A percentile compares a stretch with the other conserved stretches of the same genome.
These are phyloP conservation scores for Dryas octopetala DNA, from an alignment of 306 rosid genomes.

Conservation along the genomic window DNA sequence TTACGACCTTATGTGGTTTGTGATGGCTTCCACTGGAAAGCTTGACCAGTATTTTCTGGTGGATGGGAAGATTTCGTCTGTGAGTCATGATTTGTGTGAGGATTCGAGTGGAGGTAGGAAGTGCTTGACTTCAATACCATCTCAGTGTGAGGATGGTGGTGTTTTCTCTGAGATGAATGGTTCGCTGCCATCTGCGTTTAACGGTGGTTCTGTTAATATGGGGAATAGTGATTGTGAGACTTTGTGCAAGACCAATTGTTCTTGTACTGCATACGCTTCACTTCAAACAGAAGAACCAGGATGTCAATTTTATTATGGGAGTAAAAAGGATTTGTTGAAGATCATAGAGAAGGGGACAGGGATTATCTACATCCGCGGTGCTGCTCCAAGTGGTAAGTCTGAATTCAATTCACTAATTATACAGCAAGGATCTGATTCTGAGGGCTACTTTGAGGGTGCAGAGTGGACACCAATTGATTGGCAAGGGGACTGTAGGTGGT, in stretches of 20 bases:
- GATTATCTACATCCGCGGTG: conserved; percentile 5
- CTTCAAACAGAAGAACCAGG: not conserved
- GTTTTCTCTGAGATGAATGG: conserved; percentile 18
- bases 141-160: conserved; percentile 2
- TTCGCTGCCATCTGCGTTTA: not conserved
- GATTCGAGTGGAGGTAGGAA: conserved; percentile 5
- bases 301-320: conserved; percentile 15
- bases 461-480: too few relatives aligned
- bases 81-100: conserved; percentile 9
- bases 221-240: conserved; percentile 8
- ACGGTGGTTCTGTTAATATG: not conserved
- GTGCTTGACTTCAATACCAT: conserved; percentile 18
- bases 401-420: not conserved
- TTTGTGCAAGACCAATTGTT: conserved; percentile 23
- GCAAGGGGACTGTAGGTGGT: too few relatives aligned
- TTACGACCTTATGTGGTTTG: conserved; percentile 17
- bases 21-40: conserved; percentile 18
- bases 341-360: not conserved
- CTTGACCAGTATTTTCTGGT: conserved; percentile 8
- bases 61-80: conserved; percentile 2
- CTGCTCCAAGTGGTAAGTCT: conserved; percentile 13
- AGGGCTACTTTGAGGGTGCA: too few relatives aligned
- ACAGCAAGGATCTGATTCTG: too few relatives aligned
- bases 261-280: conserved; percentile 19
- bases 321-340: conserved; percentile 2